Conservation (phyloP, 1,284 basidiomycete genomes). For the Mycena sp. region DNA sequence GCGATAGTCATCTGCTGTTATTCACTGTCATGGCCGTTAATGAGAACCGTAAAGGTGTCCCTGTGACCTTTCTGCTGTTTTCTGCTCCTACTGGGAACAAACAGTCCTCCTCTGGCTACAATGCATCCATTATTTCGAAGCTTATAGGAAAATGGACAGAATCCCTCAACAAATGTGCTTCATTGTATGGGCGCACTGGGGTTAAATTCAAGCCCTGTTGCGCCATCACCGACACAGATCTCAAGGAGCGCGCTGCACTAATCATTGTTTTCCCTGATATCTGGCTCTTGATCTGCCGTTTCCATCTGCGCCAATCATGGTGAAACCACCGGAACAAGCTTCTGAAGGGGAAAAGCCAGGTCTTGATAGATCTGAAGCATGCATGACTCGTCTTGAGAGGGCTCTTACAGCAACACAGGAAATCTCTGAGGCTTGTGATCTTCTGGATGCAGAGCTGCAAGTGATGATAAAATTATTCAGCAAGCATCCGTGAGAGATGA, state of each 20-base stretch:
- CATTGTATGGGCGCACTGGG: not conserved
- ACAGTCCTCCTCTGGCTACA: constrained; percentile 31
- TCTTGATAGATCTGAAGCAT: constrained; percentile 7
- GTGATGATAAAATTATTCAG: not conserved
- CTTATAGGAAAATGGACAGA: constrained; percentile 28
- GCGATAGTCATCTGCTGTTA: constrained; percentile 29
- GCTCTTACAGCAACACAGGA: constrained; percentile 4
- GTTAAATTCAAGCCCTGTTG: constrained; percentile 26
- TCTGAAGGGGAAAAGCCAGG: constrained; percentile 18
- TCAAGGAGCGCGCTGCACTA: constrained; percentile 31
- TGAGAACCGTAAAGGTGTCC: constrained; percentile 32
- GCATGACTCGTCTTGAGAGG: constrained; percentile 6
- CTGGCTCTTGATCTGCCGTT: constrained; percentile 33
- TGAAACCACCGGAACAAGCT: constrained; percentile 28
- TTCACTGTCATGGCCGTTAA: constrained; percentile 37
- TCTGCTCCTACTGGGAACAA: constrained; percentile 32
- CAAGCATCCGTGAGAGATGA: not conserved
- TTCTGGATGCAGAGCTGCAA: constrained; percentile 3
- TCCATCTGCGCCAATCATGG: constrained; percentile 36
- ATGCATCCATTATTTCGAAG: constrained; percentile 30
- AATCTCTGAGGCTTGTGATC: not conserved
- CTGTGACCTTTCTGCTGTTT: constrained; percentile 36
- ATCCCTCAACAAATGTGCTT: constrained; percentile 1
- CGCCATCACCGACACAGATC: constrained; percentile 37
- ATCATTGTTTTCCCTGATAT: constrained; percentile 23